Evolutionary conservation across 139 green algal genomes (phyloP), one percentile per base, ranked within the genome.

Genomic region (Zygnema cylindricum): DNA sequence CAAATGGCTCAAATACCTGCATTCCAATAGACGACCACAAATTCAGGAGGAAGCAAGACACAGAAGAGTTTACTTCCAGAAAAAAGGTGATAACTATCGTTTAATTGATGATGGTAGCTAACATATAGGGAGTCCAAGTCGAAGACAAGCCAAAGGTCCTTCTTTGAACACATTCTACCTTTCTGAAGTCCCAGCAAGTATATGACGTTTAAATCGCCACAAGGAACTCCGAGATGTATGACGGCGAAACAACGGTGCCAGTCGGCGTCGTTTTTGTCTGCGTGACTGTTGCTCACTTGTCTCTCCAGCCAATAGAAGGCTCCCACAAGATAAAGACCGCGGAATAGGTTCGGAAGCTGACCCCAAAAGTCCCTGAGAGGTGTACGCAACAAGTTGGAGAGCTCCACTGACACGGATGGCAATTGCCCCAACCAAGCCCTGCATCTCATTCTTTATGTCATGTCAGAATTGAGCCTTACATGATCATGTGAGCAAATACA

Each of bases 361-460:
- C 36, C 82, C 63, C 32, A 88, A 41, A 11, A 88, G 36, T 22
- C 82, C 82, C 21, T 88, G 69, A 7, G 82, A 88, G 3, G 82
- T 86, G 33, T 78, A 73, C 32, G 82, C 85, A 22, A 95, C 91
- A 63, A 94, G 57, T 1, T 92, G 89, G 38, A 95, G 89, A 0
- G 93, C 93, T 16, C 93, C 93, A 23, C 86, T 93, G 25, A 95
- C 79, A 0, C 92, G 93, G 63, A 92, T 81, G 0, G 90, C 91
- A 0, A 95, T 90, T 2, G 85, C 91, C 0, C 91, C 93, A 49
- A 94, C 76, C 84, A 95, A 43, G 21, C 93, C 89, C 78, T 89
- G 84, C 36, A 33, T 22, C 35, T n/a, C n/a, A n/a, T n/a, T n/a
- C 22, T 25, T 25, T 75, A 82, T 30, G 32, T 32, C 23, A 25